Percentiles rank a stretch among this genome's conserved stretches.
Conservation (phyloP, 2,329 filamentous ascomycete species). For the Calonectria pauciramosa region DNA sequence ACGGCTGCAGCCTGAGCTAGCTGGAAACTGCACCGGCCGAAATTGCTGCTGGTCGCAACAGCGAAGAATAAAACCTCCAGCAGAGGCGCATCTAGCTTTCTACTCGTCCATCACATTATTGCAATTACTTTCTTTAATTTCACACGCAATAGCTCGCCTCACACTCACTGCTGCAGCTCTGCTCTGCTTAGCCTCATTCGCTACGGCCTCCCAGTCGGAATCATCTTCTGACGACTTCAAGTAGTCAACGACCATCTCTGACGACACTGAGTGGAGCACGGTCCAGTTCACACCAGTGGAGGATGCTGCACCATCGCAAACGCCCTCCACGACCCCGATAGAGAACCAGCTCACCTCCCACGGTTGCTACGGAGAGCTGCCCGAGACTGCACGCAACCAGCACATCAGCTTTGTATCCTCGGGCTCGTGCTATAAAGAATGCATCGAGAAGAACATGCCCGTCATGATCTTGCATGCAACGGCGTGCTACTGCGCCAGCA, state of each 20-base stretch:
- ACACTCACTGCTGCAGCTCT: background rate
- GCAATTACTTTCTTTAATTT: too few relatives aligned
- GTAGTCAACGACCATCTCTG: background rate
- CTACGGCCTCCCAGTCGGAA: background rate
- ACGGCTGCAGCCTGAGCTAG: background rate
- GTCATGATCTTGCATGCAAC: slow-evolving; percentile 9
- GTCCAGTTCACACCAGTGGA: background rate
- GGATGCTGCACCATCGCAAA: slow-evolving; percentile 51
- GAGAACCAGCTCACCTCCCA: slow-evolving; percentile 17
- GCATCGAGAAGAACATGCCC: background rate
- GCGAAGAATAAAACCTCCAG: background rate
- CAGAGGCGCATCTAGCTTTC: background rate
- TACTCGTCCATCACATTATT: background rate
- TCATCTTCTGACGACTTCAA: background rate
- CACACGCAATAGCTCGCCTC: background rate
- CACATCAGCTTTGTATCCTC: background rate
- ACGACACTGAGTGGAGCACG: background rate
- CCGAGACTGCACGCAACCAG: background rate
- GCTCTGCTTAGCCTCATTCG: background rate
- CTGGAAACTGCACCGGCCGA: background rate
- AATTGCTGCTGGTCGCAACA: background rate
- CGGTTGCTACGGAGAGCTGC: slow-evolving; percentile 32
- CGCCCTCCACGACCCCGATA: background rate
- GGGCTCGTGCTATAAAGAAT: background rate
- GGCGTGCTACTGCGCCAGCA: slow-evolving; percentile 30